phyloP scores from a whole-genome alignment of 306 rosid genomes.

The Lotus japonicus region DNA sequence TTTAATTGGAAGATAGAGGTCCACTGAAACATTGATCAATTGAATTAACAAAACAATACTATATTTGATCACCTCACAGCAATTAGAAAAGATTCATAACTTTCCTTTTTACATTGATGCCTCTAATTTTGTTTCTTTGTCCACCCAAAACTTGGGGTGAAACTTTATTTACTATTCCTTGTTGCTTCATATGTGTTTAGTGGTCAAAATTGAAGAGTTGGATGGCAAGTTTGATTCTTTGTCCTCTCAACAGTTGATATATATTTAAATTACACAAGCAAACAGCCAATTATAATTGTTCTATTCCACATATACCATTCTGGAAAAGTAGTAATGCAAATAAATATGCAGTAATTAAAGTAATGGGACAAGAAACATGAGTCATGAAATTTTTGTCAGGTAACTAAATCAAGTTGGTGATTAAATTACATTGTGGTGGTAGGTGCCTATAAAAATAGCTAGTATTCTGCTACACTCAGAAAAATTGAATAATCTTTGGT shows the following conservation, averaged over 20 bases:
- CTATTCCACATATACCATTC: neutral
- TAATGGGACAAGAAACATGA: neutral
- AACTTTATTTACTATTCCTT: neutral
- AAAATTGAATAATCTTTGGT: slow-evolving; percentile 4
- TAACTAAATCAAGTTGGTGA: slow-evolving; percentile 15
- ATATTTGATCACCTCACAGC: neutral
- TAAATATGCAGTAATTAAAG: neutral
- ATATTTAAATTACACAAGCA: neutral
- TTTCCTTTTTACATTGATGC: neutral
- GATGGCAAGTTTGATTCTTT: slow-evolving; percentile 1
- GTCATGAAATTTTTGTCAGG: too few species aligned
- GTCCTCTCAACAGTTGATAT: neutral
- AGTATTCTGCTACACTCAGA: neutral
- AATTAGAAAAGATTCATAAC: neutral
- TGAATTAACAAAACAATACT: slow-evolving; percentile 9
- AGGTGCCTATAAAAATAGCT: neutral
- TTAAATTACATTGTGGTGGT: neutral
- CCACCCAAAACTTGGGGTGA: slow-evolving; percentile 12
- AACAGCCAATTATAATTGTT: neutral
- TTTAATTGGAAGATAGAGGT: slow-evolving; percentile 38
- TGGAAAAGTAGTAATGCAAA: neutral
- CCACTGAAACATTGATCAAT: slow-evolving; percentile 17
- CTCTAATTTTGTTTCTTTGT: neutral
- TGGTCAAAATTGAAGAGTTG: slow-evolving; percentile 4
- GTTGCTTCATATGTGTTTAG: slow-evolving; percentile 5